These are phyloP conservation scores for Ogataea pini DNA, from an alignment of 805 yeast genomes.

Conservation along the genomic window DNA sequence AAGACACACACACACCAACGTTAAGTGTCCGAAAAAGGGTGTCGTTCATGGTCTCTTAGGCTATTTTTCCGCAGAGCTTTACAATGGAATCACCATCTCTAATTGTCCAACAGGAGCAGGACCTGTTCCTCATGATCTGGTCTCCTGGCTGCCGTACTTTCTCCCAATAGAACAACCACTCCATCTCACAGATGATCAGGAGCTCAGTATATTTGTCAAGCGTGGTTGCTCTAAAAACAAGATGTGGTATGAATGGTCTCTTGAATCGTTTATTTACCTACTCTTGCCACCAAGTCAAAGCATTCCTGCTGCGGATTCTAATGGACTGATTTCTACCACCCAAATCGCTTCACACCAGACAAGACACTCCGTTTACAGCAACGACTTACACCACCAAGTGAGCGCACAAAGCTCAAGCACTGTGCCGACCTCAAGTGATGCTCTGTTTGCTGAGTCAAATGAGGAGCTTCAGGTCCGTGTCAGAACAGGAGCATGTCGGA, in stretches of 20 bases:
- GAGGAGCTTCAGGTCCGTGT: constrained; percentile 44
- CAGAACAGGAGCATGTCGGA: constrained; percentile 40
- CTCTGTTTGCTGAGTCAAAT: constrained; percentile 15
- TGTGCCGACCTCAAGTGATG: neutral
- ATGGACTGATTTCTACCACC: constrained; percentile 8
- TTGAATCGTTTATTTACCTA: constrained; percentile 50
- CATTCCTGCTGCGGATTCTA: constrained; percentile 17
- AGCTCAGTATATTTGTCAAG: constrained; percentile 51
- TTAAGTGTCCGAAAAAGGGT: constrained; percentile 50
- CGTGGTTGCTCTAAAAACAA: constrained; percentile 42
- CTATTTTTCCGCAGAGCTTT: constrained; percentile 69
- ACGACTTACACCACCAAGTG: constrained; percentile 29
- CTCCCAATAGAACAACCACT: constrained; percentile 62
- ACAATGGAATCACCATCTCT: constrained; percentile 55
- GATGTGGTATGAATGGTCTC: constrained; percentile 72
- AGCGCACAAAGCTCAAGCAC: constrained; percentile 16
- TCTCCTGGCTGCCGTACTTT: constrained; percentile 70
- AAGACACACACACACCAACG: constrained; percentile 29
- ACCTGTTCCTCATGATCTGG: constrained; percentile 44
- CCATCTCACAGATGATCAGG: constrained; percentile 53
- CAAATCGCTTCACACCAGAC: neutral
- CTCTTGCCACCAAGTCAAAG: constrained; percentile 24
- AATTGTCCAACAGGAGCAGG: constrained; percentile 42
- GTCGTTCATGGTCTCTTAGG: constrained; percentile 76
- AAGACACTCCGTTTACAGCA: constrained; percentile 18